Conservation (phyloP, 345 rosid genomes). For the Anacardium occidentale region DNA sequence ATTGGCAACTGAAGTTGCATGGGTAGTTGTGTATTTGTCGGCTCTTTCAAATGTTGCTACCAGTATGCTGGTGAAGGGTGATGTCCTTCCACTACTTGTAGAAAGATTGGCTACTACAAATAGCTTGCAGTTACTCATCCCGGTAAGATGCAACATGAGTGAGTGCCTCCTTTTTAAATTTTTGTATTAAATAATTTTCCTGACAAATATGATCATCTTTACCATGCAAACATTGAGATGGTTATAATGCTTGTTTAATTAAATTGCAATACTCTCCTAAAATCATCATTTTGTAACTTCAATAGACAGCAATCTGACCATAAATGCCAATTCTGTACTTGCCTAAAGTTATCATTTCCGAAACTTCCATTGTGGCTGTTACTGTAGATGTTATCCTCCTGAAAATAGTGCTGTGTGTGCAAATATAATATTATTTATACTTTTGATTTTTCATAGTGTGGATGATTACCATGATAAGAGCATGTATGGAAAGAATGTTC, state of each 20-base stretch:
- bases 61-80: constrained; percentile 64
- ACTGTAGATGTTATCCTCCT: constrained; percentile 4
- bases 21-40: constrained; percentile 95
- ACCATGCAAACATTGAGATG: constrained; percentile 1
- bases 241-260: background rate
- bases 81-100: constrained; percentile 66
- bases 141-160: constrained; percentile 48
- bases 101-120: constrained; percentile 76
- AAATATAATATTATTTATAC: background rate
- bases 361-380: constrained; percentile 3
- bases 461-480: background rate
- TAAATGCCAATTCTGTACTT: background rate
- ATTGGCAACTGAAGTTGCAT: constrained; percentile 87
- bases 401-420: background rate
- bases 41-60: constrained; percentile 88
- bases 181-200: background rate
- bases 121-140: constrained; percentile 85
- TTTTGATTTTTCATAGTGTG: background rate
- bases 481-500: too few species aligned
- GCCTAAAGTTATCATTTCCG: background rate
- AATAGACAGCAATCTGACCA: background rate
- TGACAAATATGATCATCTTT: background rate
- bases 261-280: background rate
- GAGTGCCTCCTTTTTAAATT: background rate
- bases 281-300: constrained; percentile 3